These are phyloP conservation scores for Rosa persica DNA, from an alignment of 306 rosid genomes.

Conservation along the genomic window DNA sequence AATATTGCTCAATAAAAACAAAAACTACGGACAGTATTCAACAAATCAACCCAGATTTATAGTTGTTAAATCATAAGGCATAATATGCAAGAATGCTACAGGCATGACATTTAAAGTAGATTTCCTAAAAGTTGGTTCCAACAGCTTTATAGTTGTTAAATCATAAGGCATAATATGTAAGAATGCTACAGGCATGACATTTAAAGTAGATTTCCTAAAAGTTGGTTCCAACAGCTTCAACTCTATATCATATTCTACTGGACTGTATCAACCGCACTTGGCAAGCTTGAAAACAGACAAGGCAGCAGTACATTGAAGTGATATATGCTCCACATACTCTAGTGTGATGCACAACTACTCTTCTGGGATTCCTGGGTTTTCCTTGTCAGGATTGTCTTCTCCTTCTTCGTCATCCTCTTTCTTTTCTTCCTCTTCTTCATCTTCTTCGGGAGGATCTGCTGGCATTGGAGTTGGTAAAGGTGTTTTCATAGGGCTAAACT, in stretches of 20 bases:
- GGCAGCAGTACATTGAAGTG: neutral
- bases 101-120: neutral
- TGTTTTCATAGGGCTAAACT: constrained; percentile 41
- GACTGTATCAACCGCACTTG: neutral
- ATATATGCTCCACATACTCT: neutral
- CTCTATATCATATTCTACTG: neutral
- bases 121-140: neutral
- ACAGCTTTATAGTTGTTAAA: neutral
- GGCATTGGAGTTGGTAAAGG: constrained; percentile 42
- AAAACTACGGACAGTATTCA: neutral
- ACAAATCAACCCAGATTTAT: neutral
- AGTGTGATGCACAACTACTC: constrained; percentile 3
- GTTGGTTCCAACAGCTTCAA: neutral
- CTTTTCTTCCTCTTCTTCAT: constrained; percentile 34
- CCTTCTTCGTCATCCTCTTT: constrained; percentile 35
- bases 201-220: neutral
- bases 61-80: neutral
- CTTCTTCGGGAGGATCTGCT: constrained; percentile 26
- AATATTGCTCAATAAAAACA: neutral
- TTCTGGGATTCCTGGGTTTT: constrained; percentile 29
- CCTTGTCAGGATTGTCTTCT: constrained; percentile 40
- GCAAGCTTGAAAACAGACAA: neutral
- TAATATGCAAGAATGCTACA: neutral
- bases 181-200: neutral
- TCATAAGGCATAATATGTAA: neutral